These are phyloP conservation scores for Taphrina betulina DNA, from an alignment of 1,139 yeast species.

Conservation along the genomic window DNA sequence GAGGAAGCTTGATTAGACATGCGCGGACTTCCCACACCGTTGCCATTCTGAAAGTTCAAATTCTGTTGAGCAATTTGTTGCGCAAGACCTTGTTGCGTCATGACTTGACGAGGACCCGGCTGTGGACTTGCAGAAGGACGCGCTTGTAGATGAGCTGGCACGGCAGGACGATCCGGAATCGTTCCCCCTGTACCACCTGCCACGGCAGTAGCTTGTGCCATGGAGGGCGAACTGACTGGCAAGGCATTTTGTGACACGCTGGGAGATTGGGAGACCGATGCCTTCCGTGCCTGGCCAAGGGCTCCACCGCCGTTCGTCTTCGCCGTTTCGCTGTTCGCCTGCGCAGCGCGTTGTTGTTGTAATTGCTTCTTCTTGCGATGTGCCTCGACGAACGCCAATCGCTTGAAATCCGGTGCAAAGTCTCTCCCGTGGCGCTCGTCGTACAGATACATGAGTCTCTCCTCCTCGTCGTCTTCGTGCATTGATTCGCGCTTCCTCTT, in stretches of 20 bases:
- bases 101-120: constrained; percentile 13
- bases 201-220: neutral
- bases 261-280: constrained; percentile 4
- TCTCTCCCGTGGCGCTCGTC: constrained; percentile 33
- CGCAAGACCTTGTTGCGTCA: constrained; percentile 18
- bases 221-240: constrained; percentile 6
- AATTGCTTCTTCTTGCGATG: constrained; percentile 31
- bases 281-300: neutral
- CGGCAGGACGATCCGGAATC: constrained; percentile 13
- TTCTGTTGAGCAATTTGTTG: constrained; percentile 18
- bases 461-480: constrained; percentile 34
- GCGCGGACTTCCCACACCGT: constrained; percentile 14
- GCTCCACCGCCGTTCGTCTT: neutral
- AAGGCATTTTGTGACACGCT: neutral
- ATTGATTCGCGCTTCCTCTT: constrained; percentile 29
- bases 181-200: neutral
- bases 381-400: constrained; percentile 36
- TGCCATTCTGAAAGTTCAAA: constrained; percentile 12
- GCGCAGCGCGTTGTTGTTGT: constrained; percentile 3
- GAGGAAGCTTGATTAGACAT: neutral
- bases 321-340: neutral
- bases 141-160: constrained; percentile 9
- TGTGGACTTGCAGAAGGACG: constrained; percentile 21
- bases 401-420: constrained; percentile 35
- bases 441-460: constrained; percentile 33